These are phyloP conservation scores for Globisporangium uncinulatum DNA, from an alignment of 352 stramenopile species.

Conservation along the genomic window DNA sequence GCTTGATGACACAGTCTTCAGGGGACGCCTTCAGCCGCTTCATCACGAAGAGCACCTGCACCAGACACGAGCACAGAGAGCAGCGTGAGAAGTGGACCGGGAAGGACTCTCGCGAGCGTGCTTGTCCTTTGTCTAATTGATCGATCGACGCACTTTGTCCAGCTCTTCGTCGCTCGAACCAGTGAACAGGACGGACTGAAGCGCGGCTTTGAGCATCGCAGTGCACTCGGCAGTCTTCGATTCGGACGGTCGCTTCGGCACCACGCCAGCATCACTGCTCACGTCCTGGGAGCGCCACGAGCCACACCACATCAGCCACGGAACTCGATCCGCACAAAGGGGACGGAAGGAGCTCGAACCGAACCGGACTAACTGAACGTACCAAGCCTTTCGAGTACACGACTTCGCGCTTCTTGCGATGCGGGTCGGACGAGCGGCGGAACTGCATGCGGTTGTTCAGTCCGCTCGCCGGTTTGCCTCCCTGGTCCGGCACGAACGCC, in stretches of 20 bases:
- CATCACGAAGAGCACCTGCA: slow-evolving; percentile 78
- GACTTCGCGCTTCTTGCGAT: slow-evolving; percentile 67
- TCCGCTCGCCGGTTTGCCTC: slow-evolving; percentile 13
- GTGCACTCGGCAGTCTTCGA: slow-evolving; percentile 48
- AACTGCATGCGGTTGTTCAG: slow-evolving; percentile 28
- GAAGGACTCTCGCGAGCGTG: too few species aligned
- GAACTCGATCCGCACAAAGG: neutral
- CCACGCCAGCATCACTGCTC: slow-evolving; percentile 21
- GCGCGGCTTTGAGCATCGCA: slow-evolving; percentile 43
- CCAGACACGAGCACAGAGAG: neutral
- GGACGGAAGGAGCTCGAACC: neutral
- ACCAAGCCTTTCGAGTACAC: slow-evolving; percentile 72
- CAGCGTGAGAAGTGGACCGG: too few species aligned
- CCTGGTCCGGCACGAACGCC: slow-evolving; percentile 36
- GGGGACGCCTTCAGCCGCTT: slow-evolving; percentile 43
- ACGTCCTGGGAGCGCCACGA: slow-evolving; percentile 21
- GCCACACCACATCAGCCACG: neutral
- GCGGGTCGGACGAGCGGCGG: slow-evolving; percentile 42
- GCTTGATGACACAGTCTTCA: slow-evolving; percentile 89
- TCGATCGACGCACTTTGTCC: slow-evolving; percentile 30
- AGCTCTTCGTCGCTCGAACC: slow-evolving; percentile 63
- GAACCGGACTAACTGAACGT: neutral
- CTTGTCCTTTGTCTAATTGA: too few species aligned
- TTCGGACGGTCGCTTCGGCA: slow-evolving; percentile 48
- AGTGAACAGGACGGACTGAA: slow-evolving; percentile 57